Evolutionary conservation across 1,139 yeast species (phyloP), one percentile per base, ranked within the genome.

Genomic region (Magnusiomyces tetraspermus): DNA sequence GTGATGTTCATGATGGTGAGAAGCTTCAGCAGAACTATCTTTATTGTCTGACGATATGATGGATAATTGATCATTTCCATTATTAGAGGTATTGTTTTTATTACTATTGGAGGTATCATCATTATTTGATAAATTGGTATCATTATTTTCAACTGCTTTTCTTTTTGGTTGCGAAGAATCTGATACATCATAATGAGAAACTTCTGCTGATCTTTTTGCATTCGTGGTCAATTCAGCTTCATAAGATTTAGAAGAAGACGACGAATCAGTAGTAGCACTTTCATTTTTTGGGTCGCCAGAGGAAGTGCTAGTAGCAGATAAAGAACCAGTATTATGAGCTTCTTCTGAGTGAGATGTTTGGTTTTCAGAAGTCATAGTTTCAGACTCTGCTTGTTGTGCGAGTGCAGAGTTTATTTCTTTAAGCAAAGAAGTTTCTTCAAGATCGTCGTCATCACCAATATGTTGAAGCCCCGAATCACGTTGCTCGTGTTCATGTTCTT

Each of bases 361-460:
- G 38, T 33, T 33, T 17, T 33, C n/a, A 15, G 38, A 4, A 33
- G 17, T 33, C 38, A 33, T 10, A 15, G 38, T 17, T 33, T 38
- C 42, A 6, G 24, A 38, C 15, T 38, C 42, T 10, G 22, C 42
- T n/a, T 38, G 42, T 38, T 38, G 22, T 5, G 42, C 42, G 8
- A 38, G 24, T 6, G 42, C 42, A 10, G 42, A 38, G 15, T 38
- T 38, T 3, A 92, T 86, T 67, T 92, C 97, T 63, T 89, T 92
- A 62, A 92, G 75, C 59, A 92, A 71, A 0, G 97, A 85, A 0
- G 96, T 90, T 56, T 92, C 72, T 0, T 92, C 97, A 61, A 94
- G 85, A 59, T 80, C 88, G 0, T 92, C 81, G 0, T 38, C 42
- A n/a, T 33, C 38, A 15, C 17, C 38, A 15, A 33, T 4, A 17